These are phyloP conservation scores for Turnera subulata DNA, from an alignment of 345 rosid species.

Conservation along the genomic window DNA sequence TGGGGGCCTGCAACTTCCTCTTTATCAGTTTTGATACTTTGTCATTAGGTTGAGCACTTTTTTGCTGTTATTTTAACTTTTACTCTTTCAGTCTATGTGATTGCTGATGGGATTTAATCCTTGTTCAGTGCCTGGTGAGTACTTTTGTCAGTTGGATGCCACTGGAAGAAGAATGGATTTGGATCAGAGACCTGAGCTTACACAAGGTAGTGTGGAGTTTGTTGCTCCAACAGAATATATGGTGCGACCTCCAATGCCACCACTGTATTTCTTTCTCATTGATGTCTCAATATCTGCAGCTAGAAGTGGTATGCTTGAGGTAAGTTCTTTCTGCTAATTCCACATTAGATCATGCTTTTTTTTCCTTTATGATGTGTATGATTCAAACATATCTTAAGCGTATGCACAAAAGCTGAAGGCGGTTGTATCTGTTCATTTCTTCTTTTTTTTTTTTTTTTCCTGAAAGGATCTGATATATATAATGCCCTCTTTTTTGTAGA, in stretches of 20 bases:
- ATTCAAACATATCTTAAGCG: too few relatives aligned
- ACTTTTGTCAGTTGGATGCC: conserved; percentile 90
- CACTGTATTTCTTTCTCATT: conserved; percentile 88
- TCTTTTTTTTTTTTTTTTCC: too few relatives aligned
- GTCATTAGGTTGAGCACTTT: neutral
- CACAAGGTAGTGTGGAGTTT: conserved; percentile 86
- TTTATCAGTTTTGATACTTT: neutral
- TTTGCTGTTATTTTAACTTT: neutral
- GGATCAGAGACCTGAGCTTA: conserved; percentile 96
- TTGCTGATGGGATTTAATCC: conserved; percentile 15
- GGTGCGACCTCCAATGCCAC: conserved; percentile 99
- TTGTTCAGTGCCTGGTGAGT: conserved; percentile 85
- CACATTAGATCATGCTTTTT: neutral
- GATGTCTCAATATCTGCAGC: conserved; percentile 91
- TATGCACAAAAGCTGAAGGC: too few relatives aligned
- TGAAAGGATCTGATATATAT: too few relatives aligned
- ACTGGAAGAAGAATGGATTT: conserved; percentile 84
- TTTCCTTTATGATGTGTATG: too few relatives aligned
- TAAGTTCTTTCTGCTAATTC: conserved; percentile 33
- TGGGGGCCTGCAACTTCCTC: neutral
- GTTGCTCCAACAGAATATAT: conserved; percentile 98
- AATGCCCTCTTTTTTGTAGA: too few relatives aligned
- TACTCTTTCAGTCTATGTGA: neutral
- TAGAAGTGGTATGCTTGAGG: conserved; percentile 97
- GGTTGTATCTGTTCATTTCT: too few relatives aligned